Base-by-base conservation (phyloP, 2,329 filamentous ascomycete genomes). In the Cladosporium sp. region DNA sequence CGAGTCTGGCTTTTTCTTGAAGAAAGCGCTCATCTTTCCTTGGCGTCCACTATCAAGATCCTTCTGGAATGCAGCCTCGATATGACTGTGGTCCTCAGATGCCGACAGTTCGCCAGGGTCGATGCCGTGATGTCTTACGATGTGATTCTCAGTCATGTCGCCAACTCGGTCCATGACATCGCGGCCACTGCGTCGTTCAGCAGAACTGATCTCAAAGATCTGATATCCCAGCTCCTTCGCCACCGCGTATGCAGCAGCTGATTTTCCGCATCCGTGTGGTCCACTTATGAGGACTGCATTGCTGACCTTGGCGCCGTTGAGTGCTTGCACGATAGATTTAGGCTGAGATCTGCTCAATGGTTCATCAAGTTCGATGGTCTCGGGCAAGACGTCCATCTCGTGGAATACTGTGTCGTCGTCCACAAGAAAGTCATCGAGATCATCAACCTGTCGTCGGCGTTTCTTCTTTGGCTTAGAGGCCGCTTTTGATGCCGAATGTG, bases 81-180 rank as follows among this genome's bases (percentile, higher is more conserved):
- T 73, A 0, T 70, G 72, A 51, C 76, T 76, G 2, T 74, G 70
- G 18, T 81, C 79, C 36, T 78, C 77, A 26, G 78, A 75, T 3
- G 63, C 67, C 23, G 70, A 70, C 11, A 66, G 32, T 26, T 74
- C 72, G 25, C 66, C 70, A 30, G 65, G 56, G 21, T 71, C 72
- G n/a, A 67, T 63, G 6, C 59, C 67, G 60, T 76, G 73, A 51
- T 83, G 83, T 69, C 88, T 88, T 23, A 99, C 94, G 1, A 97
- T 84, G 77, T 99, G 95, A 72, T 99, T 98, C 67, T 89, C 89
- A 4, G 93, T 95, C 94, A 99, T 98, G 77, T 99, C 93, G 48
- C 95, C 96, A 53, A 99, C 92, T 71, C 87, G 91, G 72, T 99
- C 95, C 36, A 96, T 76, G 57, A 99, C 88, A 72, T 99, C 95